Percentiles rank a stretch among this genome's conserved stretches.
Conservation (phyloP, 2,329 filamentous ascomycete species). For the Fusarium chlamydosporum region DNA sequence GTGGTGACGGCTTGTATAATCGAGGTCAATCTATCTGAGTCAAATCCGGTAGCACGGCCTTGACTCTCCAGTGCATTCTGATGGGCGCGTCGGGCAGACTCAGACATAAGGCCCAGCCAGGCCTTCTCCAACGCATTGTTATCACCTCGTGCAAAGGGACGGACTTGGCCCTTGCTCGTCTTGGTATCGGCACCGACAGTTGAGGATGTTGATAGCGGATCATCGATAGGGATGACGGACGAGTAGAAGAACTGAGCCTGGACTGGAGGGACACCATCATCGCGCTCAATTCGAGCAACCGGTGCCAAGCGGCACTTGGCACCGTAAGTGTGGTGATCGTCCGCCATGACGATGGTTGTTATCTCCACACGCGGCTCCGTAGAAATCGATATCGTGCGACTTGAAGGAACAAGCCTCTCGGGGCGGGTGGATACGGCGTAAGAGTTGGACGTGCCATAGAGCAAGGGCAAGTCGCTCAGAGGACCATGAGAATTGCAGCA, state of each 20-base stretch:
- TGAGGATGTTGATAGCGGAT: slow-evolving; percentile 79
- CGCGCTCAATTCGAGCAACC: slow-evolving; percentile 56
- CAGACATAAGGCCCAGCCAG: slow-evolving; percentile 74
- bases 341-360: slow-evolving; percentile 38
- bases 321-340: slow-evolving; percentile 68
- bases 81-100: slow-evolving; percentile 65
- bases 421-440: slow-evolving; percentile 31
- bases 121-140: slow-evolving; percentile 84
- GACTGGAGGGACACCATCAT: slow-evolving; percentile 69
- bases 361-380: slow-evolving; percentile 21
- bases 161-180: slow-evolving; percentile 71
- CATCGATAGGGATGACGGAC: slow-evolving; percentile 86
- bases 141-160: slow-evolving; percentile 84
- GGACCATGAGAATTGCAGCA: slow-evolving; percentile 9
- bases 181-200: slow-evolving; percentile 66
- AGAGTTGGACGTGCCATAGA: slow-evolving; percentile 42
- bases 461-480: slow-evolving; percentile 33
- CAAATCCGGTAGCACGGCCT: slow-evolving; percentile 24
- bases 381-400: slow-evolving; percentile 7
- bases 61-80: slow-evolving; percentile 51
- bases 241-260: slow-evolving; percentile 87
- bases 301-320: slow-evolving; percentile 70
- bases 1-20: slow-evolving; percentile 62
- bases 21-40: slow-evolving; percentile 34
- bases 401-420: slow-evolving; percentile 24